Conservation (phyloP, 768 basidiomycete species). For the Suillus plorans region DNA sequence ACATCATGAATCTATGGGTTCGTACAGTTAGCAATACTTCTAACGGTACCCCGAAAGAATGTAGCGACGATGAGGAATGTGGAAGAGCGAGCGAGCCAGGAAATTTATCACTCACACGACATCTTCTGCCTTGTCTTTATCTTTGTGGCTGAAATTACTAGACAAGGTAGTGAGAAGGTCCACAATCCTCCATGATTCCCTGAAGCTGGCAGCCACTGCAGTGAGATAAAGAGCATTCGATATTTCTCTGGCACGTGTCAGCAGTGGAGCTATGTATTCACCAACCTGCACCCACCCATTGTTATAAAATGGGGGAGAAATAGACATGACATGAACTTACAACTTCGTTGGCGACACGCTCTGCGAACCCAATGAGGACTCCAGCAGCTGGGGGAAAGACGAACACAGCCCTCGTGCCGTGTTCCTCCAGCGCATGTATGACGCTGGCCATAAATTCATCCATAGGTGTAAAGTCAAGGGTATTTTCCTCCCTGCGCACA, state of each 20-base stretch:
- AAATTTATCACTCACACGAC: slow-evolving; percentile 59
- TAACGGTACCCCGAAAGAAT: background rate
- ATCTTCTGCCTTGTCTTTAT: slow-evolving; percentile 57
- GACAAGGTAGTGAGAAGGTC: slow-evolving; percentile 69
- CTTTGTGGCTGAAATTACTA: slow-evolving; percentile 6
- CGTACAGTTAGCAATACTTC: background rate
- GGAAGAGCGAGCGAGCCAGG: slow-evolving; percentile 8
- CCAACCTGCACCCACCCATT: slow-evolving; percentile 54
- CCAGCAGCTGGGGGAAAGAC: slow-evolving; percentile 83
- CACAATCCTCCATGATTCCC: slow-evolving; percentile 85
- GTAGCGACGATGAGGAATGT: slow-evolving; percentile 12
- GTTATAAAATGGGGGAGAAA: slow-evolving; percentile 5
- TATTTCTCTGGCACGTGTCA: slow-evolving; percentile 75
- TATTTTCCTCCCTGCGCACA: slow-evolving; percentile 44
- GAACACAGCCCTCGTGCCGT: slow-evolving; percentile 78
- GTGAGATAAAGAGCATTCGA: slow-evolving; percentile 72
- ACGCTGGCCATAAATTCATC: slow-evolving; percentile 81
- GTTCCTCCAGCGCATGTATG: slow-evolving; percentile 60
- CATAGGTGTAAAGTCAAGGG: slow-evolving; percentile 90
- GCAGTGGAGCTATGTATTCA: slow-evolving; percentile 80
- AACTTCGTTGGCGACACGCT: slow-evolving; percentile 83
- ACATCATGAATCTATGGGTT: slow-evolving; percentile 79
- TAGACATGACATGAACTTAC: slow-evolving; percentile 39
- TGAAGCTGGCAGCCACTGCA: slow-evolving; percentile 87
- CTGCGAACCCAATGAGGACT: slow-evolving; percentile 80